Evolutionary conservation across 2,329 filamentous ascomycete genomes (phyloP), one percentile per base, ranked within the genome.

Genomic region (Claviceps sp.): DNA sequence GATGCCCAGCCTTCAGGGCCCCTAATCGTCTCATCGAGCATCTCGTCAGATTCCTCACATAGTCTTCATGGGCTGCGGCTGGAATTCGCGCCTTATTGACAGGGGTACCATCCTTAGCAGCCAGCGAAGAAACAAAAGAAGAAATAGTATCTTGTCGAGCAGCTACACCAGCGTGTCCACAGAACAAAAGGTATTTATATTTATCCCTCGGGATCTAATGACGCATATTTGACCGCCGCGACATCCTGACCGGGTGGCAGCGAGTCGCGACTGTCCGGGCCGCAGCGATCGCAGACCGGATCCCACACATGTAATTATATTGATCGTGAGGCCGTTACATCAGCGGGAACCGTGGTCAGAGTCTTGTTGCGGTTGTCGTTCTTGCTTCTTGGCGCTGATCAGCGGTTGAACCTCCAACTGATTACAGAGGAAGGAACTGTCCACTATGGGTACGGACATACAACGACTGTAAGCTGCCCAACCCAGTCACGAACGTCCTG

Each of bases 41-140:
- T 75, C 60, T 87, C 82, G 46, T 78, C 77, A 88, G 82, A 65
- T 89, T 89, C 55, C 76, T 73, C 38, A 75, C 69, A 71, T 83
- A 88, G 65, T 89, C 84, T 4, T 66, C 63, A 51, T 78, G 75
- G 2, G 82, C 77, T 50, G 74, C 67, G 24, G 74, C 69, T 1
- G 82, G 77, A 17, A 69, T 64, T 52, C 73, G 75, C 38, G 78
- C 70, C 14, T 67, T 64, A 55, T 78, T 69, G 26, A 30, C 57
- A 77, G 70, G 0, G 81, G 80, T 7, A 78, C 62, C 14, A 67
- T 54, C 72, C 71, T 65, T 62, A 84, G 64, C 3, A 84, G 58
- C 71, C 77, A 80, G 17, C 64, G 66, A 0, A 84, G 84, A 2
- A 79, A 59, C 6, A 88, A 55, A 46, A 87, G 67, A 34, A 86